Percentiles rank a stretch among this genome's conserved stretches.
phyloP scores from a whole-genome alignment of 805 yeast species.

The Myxozyma udenii region DNA sequence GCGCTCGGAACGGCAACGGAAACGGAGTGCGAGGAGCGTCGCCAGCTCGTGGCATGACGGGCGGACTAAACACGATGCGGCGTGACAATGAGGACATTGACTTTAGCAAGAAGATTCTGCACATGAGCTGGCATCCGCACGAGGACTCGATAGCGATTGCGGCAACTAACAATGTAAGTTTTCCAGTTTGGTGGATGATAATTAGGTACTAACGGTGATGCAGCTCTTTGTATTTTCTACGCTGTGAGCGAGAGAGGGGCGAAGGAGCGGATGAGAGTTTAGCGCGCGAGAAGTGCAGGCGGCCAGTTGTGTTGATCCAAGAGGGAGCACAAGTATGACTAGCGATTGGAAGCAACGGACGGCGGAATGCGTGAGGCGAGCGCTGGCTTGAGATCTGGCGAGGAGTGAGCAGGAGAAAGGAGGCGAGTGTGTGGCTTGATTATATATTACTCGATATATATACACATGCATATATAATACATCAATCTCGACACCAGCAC shows the following conservation, averaged over 20 bases:
- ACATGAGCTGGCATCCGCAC: conserved; percentile 96
- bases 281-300: no score
- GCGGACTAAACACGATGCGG: conserved; percentile 41
- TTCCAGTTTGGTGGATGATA: not conserved
- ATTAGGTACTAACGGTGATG: not conserved
- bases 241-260: conserved; percentile 20
- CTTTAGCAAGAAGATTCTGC: conserved; percentile 90
- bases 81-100: conserved; percentile 79
- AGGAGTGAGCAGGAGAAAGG: no score
- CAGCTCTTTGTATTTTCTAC: conserved; percentile 42
- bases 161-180: conserved; percentile 81
- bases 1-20: conserved; percentile 35
- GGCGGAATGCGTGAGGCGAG: no score
- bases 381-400: no score
- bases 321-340: no score
- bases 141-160: conserved; percentile 97
- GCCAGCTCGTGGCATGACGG: conserved; percentile 39
- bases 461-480: no score
- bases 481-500: no score
- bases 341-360: no score
- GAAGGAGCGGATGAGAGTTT: not conserved
- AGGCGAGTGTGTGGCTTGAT: no score
- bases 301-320: no score
- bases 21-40: conserved; percentile 28
- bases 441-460: no score